These are phyloP conservation scores for Sanghuangporus sanghuang DNA, from an alignment of 1,284 basidiomycete genomes.

Conservation along the genomic window DNA sequence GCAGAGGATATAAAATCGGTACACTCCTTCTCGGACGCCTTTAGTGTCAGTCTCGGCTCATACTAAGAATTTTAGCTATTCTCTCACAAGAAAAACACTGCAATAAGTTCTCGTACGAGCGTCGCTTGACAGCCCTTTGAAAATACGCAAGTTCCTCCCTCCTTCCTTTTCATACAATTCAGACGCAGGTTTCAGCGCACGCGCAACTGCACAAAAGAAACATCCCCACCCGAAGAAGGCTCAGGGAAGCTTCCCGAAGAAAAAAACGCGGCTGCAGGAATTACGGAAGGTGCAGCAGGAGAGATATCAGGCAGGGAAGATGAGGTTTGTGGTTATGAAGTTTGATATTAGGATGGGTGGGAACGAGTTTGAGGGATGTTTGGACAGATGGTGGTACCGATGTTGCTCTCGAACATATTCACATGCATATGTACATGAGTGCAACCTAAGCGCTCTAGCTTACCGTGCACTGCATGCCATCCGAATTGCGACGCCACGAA, in stretches of 20 bases:
- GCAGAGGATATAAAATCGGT: constrained; percentile 90
- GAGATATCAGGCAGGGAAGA: constrained; percentile 69
- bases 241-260: too few species aligned
- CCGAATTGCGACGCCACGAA: too few species aligned
- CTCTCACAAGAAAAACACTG: constrained; percentile 91
- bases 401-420: neutral
- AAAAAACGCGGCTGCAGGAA: constrained; percentile 72
- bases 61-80: constrained; percentile 49
- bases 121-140: constrained; percentile 70
- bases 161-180: constrained; percentile 71
- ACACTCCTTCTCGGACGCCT: constrained; percentile 19
- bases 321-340: constrained; percentile 81
- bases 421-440: too few species aligned
- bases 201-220: constrained; percentile 62
- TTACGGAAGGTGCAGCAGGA: constrained; percentile 78
- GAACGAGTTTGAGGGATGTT: constrained; percentile 39
- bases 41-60: neutral
- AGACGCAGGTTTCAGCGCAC: constrained; percentile 72
- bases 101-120: constrained; percentile 75
- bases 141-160: constrained; percentile 73
- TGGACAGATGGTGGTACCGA: too few species aligned
- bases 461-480: too few species aligned
- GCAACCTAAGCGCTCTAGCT: too few species aligned
- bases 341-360: constrained; percentile 82
- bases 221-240: constrained; percentile 36